A percentile compares a stretch with the other conserved stretches of the same genome.
phyloP scores from a whole-genome alignment of 352 stramenopile species.

The Globisporangium rhizosaccharum region DNA sequence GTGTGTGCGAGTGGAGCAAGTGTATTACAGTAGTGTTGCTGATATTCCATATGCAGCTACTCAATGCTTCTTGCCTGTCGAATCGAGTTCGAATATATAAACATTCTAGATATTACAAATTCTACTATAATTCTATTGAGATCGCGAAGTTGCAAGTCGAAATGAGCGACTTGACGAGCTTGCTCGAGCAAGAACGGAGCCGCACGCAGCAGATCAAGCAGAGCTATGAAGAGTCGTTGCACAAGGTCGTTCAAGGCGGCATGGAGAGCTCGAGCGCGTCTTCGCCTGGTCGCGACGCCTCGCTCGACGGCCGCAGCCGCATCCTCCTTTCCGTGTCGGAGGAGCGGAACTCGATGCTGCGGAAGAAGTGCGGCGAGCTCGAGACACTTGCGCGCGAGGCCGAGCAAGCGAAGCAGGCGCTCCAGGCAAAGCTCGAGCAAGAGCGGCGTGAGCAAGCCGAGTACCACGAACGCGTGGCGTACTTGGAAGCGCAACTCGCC shows the following conservation, averaged over 20 bases:
- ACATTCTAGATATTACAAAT: neutral
- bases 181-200: conserved; percentile 67
- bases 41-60: no score
- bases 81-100: no score
- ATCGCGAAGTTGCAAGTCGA: conserved; percentile 71
- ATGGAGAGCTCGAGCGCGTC: conserved; percentile 16
- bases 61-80: no score
- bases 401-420: conserved; percentile 44
- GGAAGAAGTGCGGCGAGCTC: conserved; percentile 75
- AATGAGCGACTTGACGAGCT: conserved; percentile 47
- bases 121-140: conserved; percentile 14
- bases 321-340: conserved; percentile 74
- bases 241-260: conserved; percentile 56
- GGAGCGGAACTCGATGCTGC: conserved; percentile 62
- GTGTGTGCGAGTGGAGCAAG: neutral
- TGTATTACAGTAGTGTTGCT: neutral
- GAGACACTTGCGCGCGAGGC: conserved; percentile 33
- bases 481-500: conserved; percentile 55
- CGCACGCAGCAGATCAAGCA: conserved; percentile 76
- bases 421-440: conserved; percentile 35
- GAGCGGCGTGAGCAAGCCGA: conserved; percentile 7
- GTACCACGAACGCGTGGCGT: conserved; percentile 56
- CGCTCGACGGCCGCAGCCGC: conserved; percentile 50
- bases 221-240: conserved; percentile 79
- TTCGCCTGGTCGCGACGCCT: conserved; percentile 3